Evolutionary conservation across 192 early-diverging fungal genomes (phyloP).

Genomic region (Coemansia sp.): DNA sequence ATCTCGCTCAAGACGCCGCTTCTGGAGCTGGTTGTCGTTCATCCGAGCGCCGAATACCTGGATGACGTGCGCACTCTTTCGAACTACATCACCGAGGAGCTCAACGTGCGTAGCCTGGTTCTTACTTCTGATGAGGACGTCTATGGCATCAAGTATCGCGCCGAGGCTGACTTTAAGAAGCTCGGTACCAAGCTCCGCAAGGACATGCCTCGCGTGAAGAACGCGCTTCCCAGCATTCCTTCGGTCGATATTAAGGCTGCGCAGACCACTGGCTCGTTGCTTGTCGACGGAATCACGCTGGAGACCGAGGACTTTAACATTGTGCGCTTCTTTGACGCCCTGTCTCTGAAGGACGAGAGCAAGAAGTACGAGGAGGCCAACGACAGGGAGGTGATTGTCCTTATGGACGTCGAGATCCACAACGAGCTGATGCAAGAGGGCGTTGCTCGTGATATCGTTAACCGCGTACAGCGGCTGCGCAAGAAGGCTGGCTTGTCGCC

Average conservation of each 20-base stretch:
- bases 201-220: conserved; percentile 84
- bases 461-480: conserved; percentile 93
- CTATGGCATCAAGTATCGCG: conserved; percentile 92
- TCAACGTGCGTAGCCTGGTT: conserved; percentile 86
- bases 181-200: conserved; percentile 90
- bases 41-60: conserved; percentile 85
- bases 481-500: conserved; percentile 93
- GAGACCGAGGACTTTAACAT: conserved; percentile 83
- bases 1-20: conserved; percentile 95
- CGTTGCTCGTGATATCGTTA: conserved; percentile 91
- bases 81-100: conserved; percentile 88
- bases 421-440: conserved; percentile 86
- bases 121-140: conserved; percentile 88
- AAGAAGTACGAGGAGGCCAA: conserved; percentile 75
- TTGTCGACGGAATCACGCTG: conserved; percentile 79
- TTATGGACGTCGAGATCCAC: conserved; percentile 85
- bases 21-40: conserved; percentile 89
- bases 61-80: conserved; percentile 84
- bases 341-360: conserved; percentile 38
- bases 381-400: conserved; percentile 82
- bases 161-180: conserved; percentile 88
- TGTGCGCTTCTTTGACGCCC: conserved; percentile 81
- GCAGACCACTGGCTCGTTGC: conserved; percentile 65
- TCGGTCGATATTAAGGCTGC: conserved; percentile 84
- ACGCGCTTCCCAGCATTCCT: conserved; percentile 74